Evolutionary conservation across 2,329 filamentous ascomycete genomes (phyloP).

Genomic region (Orbilia blumenaviensis): DNA sequence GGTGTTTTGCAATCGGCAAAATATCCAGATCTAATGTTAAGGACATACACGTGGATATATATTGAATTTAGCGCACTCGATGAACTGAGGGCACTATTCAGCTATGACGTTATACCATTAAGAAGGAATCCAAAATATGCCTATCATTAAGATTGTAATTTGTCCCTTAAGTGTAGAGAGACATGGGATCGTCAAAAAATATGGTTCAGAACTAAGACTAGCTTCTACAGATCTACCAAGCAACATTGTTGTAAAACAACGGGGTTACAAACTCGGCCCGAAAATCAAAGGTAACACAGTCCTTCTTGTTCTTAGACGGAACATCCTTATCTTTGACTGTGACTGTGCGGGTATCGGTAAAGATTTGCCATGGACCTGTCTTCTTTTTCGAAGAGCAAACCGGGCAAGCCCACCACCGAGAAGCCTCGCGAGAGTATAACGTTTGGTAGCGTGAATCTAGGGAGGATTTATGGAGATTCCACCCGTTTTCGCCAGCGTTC

Average conservation of each 20-base stretch:
- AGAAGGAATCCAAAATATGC: too few species aligned
- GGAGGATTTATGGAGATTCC: background rate
- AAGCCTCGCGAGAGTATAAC: background rate
- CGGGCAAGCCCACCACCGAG: constrained; percentile 18
- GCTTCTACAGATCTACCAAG: too few species aligned
- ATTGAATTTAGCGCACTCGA: too few species aligned
- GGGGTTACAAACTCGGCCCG: constrained; percentile 37
- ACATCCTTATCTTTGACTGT: constrained; percentile 19
- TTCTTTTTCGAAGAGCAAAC: background rate
- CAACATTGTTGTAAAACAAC: constrained; percentile 41
- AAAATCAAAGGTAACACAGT: constrained; percentile 1
- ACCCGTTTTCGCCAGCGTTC: background rate
- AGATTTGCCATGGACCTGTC: constrained; percentile 27
- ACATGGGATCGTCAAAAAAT: too few species aligned
- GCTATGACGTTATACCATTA: too few species aligned
- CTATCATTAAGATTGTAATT: too few species aligned
- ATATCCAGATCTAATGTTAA: too few species aligned
- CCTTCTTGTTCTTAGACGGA: constrained; percentile 1
- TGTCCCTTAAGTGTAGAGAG: background rate
- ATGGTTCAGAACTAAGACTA: too few species aligned
- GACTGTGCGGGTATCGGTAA: constrained; percentile 13
- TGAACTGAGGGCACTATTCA: too few species aligned
- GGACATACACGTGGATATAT: too few species aligned
- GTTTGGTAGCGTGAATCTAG: background rate
- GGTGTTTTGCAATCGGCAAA: too few species aligned